phyloP scores from a whole-genome alignment of 1,284 basidiomycete species.

The Puccinia horiana region DNA sequence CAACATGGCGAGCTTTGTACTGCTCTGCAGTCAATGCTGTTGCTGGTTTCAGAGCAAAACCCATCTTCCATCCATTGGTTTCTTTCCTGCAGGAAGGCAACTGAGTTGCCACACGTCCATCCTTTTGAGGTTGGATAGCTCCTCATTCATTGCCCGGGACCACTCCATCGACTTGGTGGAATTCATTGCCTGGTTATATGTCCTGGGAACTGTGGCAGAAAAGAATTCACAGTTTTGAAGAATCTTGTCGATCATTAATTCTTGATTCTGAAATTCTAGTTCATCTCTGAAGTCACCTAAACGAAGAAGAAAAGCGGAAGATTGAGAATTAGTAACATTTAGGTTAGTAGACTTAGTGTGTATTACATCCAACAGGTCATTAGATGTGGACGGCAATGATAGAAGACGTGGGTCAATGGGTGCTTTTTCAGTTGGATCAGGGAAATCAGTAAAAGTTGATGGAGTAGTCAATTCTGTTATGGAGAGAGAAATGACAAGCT shows the following conservation, averaged over 20 bases:
- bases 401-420: too few relatives aligned
- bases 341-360: not conserved
- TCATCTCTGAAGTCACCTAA: not conserved
- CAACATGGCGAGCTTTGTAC: conserved; percentile 33
- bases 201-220: not conserved
- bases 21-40: not conserved
- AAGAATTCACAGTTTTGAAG: not conserved
- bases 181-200: not conserved
- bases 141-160: not conserved
- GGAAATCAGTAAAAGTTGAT: too few relatives aligned
- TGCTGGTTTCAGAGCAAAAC: not conserved
- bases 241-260: not conserved
- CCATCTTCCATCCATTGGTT: not conserved
- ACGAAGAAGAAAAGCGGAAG: too few relatives aligned
- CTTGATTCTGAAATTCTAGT: not conserved
- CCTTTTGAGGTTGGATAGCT: not conserved
- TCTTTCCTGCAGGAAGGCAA: not conserved
- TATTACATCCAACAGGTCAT: not conserved
- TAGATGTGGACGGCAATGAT: too few relatives aligned
- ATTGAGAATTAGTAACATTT: too few relatives aligned
- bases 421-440: too few relatives aligned
- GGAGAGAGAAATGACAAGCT: too few relatives aligned
- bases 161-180: not conserved
- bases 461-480: too few relatives aligned
- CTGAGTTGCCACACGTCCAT: conserved; percentile 14